These are phyloP conservation scores for Boletus eberwhitei DNA, from an alignment of 768 basidiomycete species.

Conservation along the genomic window DNA sequence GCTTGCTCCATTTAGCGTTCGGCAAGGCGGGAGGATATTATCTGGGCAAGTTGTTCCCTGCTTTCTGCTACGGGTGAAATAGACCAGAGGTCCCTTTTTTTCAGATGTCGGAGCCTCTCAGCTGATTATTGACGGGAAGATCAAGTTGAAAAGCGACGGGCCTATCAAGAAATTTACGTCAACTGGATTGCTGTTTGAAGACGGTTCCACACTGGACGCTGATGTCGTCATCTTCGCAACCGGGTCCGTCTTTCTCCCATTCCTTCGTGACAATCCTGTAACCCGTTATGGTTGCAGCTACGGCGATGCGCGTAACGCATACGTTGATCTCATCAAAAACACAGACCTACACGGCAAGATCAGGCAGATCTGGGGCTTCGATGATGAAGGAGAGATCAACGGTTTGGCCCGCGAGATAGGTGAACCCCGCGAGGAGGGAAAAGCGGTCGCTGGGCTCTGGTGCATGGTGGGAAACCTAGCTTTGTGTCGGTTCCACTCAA, in stretches of 20 bases:
- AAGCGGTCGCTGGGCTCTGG: slow-evolving; percentile 40
- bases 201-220: slow-evolving; percentile 38
- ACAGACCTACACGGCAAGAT: slow-evolving; percentile 19
- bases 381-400: slow-evolving; percentile 31
- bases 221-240: slow-evolving; percentile 39
- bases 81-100: background rate
- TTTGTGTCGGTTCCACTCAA: slow-evolving; percentile 63
- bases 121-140: slow-evolving; percentile 43
- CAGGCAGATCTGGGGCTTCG: slow-evolving; percentile 28
- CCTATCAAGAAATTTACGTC: slow-evolving; percentile 34
- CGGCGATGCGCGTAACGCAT: slow-evolving; percentile 17
- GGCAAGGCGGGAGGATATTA: slow-evolving; percentile 62
- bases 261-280: background rate
- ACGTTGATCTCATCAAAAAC: slow-evolving; percentile 19
- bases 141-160: slow-evolving; percentile 38
- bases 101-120: slow-evolving; percentile 41
- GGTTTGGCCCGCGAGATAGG: slow-evolving; percentile 46
- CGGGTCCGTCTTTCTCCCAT: slow-evolving; percentile 20
- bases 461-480: slow-evolving; percentile 63
- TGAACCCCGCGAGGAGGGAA: slow-evolving; percentile 21
- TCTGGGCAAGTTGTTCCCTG: slow-evolving; percentile 40
- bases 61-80: background rate
- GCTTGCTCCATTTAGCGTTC: slow-evolving; percentile 48
- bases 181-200: slow-evolving; percentile 23
- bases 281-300: slow-evolving; percentile 10